These are phyloP conservation scores for Trichoderma sp. DNA, from an alignment of 2,329 filamentous ascomycete genomes.

Conservation along the genomic window DNA sequence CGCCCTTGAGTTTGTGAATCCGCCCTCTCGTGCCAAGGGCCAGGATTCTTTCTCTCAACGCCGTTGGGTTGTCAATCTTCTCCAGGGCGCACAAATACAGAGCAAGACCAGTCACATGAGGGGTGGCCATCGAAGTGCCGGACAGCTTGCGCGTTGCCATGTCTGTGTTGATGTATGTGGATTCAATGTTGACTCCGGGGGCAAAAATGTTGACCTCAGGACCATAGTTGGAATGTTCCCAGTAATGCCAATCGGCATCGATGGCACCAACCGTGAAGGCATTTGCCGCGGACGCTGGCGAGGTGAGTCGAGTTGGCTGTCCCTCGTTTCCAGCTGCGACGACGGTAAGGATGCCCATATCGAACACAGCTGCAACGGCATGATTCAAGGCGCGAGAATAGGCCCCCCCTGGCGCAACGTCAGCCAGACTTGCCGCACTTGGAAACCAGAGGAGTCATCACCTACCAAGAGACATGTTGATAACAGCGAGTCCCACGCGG, in stretches of 20 bases:
- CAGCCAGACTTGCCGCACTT: background rate
- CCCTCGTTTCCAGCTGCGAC: constrained; percentile 38
- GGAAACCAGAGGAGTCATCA: background rate
- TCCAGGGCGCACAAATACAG: constrained; percentile 58
- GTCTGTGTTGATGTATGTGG: constrained; percentile 50
- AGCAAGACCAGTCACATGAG: constrained; percentile 63
- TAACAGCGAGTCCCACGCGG: constrained; percentile 49
- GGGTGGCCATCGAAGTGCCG: constrained; percentile 66
- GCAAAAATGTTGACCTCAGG: constrained; percentile 54
- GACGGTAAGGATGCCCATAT: constrained; percentile 53
- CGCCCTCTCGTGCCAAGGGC: constrained; percentile 46
- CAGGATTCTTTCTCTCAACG: constrained; percentile 48
- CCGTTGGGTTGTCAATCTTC: constrained; percentile 43
- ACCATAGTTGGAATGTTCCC: constrained; percentile 57
- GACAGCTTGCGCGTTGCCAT: constrained; percentile 52
- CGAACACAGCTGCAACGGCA: constrained; percentile 52
- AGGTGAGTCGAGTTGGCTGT: constrained; percentile 36
- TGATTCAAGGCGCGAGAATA: constrained; percentile 57
- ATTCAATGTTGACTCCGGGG: constrained; percentile 52
- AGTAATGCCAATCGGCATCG: constrained; percentile 43
- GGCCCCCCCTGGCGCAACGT: constrained; percentile 39
- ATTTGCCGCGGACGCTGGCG: constrained; percentile 52
- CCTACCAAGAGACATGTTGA: constrained; percentile 53
- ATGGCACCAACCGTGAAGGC: constrained; percentile 58
- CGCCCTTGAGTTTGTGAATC: constrained; percentile 40